A percentile compares a stretch with the other conserved stretches of the same genome.
Conservation (phyloP, 192 early-diverging fungal genomes). For the Gamsiella multidivaricata region DNA sequence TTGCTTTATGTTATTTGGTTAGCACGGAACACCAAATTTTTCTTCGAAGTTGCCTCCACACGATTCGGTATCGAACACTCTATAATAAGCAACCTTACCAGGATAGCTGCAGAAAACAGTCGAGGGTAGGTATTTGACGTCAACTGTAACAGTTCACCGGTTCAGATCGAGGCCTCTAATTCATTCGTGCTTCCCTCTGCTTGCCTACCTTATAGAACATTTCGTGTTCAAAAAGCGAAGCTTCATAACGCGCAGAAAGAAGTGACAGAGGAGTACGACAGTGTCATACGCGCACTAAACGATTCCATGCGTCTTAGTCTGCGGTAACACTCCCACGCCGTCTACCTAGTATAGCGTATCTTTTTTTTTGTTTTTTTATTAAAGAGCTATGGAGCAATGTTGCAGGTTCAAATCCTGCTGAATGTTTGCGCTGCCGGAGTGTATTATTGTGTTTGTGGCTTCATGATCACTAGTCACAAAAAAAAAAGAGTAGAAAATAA, state of each 20-base stretch:
- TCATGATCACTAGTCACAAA: slow-evolving; percentile 16
- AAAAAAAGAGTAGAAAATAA: slow-evolving; percentile 28
- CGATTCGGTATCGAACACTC: slow-evolving; percentile 43
- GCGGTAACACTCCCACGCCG: slow-evolving; percentile 7
- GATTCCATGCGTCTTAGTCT: slow-evolving; percentile 31
- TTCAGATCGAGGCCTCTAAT: too few relatives aligned
- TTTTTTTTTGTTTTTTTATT: too few relatives aligned
- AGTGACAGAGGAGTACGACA: slow-evolving; percentile 7
- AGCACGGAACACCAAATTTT: slow-evolving; percentile 37
- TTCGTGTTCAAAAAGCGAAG: neutral
- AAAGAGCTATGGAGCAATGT: too few relatives aligned
- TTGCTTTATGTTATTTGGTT: too few relatives aligned
- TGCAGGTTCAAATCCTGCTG: too few relatives aligned
- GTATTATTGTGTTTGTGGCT: slow-evolving; percentile 49
- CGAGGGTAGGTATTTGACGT: slow-evolving; percentile 16
- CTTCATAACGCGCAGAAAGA: slow-evolving; percentile 7
- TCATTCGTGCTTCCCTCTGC: too few relatives aligned
- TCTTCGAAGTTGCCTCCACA: slow-evolving; percentile 43
- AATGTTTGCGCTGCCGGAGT: too few relatives aligned
- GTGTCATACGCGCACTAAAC: slow-evolving; percentile 31
- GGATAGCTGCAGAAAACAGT: slow-evolving; percentile 16
- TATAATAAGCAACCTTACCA: slow-evolving; percentile 35
- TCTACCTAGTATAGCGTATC: too few relatives aligned
- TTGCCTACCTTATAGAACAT: too few relatives aligned
- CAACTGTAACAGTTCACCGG: too few relatives aligned